Percentiles rank a stretch among this genome's conserved stretches.
Conservation (phyloP, 176 grass and related monocot species). For the Poa annua region DNA sequence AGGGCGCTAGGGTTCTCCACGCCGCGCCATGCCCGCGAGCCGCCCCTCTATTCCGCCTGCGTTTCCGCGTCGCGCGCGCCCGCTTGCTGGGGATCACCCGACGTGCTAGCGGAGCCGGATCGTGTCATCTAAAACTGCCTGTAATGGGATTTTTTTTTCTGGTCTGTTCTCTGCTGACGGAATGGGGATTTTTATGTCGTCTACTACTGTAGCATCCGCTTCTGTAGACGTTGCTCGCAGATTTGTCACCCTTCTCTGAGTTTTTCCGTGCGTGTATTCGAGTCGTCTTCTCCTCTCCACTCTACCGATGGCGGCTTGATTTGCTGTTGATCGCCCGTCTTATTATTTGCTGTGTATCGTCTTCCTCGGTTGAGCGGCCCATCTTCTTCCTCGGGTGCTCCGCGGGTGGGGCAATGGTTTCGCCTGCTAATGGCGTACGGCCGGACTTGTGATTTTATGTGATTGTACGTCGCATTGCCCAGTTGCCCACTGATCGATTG, state of each 20-base stretch:
- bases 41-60: background rate
- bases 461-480: slow-evolving; percentile 18
- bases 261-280: background rate
- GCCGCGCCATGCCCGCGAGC: background rate
- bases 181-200: slow-evolving; percentile 29
- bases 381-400: background rate
- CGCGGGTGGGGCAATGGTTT: slow-evolving; percentile 31
- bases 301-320: no score
- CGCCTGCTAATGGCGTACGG: slow-evolving; percentile 45
- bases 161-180: background rate
- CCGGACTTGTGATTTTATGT: slow-evolving; percentile 61
- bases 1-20: slow-evolving; percentile 33
- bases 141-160: background rate
- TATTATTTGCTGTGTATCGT: slow-evolving; percentile 46
- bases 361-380: slow-evolving; percentile 5
- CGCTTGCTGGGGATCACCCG: background rate
- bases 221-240: background rate
- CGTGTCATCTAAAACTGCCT: background rate
- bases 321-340: background rate
- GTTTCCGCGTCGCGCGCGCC: background rate
- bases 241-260: background rate
- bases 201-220: slow-evolving; percentile 37
- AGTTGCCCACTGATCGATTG: background rate
- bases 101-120: background rate
- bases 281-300: background rate